Evolutionary conservation across 495 filamentous ascomycete genomes (phyloP).

Genomic region (Xanthoparmelia taractica): DNA sequence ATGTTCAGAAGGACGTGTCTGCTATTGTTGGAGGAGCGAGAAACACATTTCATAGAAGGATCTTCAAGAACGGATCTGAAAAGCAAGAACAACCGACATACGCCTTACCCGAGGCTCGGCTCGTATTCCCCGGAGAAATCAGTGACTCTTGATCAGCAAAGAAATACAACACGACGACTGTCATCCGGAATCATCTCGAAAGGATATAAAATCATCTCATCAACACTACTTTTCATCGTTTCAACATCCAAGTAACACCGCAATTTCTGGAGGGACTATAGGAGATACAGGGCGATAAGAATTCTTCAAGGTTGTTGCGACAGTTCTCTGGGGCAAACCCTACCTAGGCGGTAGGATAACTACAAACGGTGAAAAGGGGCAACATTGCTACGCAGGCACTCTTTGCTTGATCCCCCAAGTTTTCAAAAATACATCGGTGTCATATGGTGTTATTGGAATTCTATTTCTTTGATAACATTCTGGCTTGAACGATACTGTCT

Average conservation of each 20-base stretch:
- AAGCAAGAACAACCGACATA: slow-evolving; percentile 5
- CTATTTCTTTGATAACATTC: not conserved
- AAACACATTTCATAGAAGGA: not conserved
- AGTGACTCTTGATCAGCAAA: not conserved
- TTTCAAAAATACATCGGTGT: not conserved
- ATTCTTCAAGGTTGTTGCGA: not conserved
- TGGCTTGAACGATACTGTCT: not conserved
- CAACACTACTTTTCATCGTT: not conserved
- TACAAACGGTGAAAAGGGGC: not conserved
- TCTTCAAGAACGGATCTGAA: not conserved
- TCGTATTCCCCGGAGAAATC: not conserved
- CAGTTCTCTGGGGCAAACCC: not conserved
- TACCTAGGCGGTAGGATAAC: not conserved
- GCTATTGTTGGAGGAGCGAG: not conserved
- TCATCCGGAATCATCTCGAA: not conserved
- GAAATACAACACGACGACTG: not conserved
- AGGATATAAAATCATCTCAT: not conserved
- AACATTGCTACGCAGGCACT: not conserved
- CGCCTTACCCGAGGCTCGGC: slow-evolving; percentile 4
- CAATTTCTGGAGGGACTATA: not conserved
- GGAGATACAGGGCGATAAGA: not conserved
- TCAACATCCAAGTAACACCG: not conserved
- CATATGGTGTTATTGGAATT: not conserved
- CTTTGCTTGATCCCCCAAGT: not conserved
- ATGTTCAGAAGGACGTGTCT: not conserved